Evolutionary conservation across 345 rosid genomes (phyloP).

Genomic region (Corchorus olitorius): DNA sequence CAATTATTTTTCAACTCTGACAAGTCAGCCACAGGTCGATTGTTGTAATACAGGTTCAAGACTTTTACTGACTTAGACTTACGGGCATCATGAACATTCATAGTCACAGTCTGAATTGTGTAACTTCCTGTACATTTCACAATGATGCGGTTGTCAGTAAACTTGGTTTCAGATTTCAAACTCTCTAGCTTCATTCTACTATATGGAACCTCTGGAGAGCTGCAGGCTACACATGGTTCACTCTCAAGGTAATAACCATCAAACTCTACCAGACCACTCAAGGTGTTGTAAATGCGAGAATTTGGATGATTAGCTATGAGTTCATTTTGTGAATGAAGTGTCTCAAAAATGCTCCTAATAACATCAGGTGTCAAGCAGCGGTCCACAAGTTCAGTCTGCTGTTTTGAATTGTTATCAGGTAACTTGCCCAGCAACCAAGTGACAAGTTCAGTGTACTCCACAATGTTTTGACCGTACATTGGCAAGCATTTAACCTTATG

Average conservation of each 20-base stretch:
- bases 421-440: conserved; percentile 76
- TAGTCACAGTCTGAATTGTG: conserved; percentile 91
- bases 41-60: conserved; percentile 91
- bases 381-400: conserved; percentile 69
- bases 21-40: conserved; percentile 94
- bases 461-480: conserved; percentile 93
- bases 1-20: conserved; percentile 97
- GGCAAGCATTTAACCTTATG: conserved; percentile 75
- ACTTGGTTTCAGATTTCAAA: conserved; percentile 96
- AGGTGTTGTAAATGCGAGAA: conserved; percentile 91
- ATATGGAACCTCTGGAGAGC: conserved; percentile 98
- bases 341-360: conserved; percentile 78
- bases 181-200: conserved; percentile 98
- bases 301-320: conserved; percentile 98
- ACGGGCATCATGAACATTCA: conserved; percentile 99
- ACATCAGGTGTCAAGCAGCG: conserved; percentile 80
- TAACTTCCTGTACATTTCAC: conserved; percentile 99
- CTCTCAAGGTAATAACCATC: conserved; percentile 99
- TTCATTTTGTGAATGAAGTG: conserved; percentile 92
- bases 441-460: conserved; percentile 89
- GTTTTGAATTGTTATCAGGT: conserved; percentile 79
- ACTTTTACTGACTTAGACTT: conserved; percentile 98
- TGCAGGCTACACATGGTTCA: conserved; percentile 99
- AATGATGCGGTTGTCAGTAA: conserved; percentile 95
- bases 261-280: conserved; percentile 92